phyloP scores from a whole-genome alignment of 352 stramenopile species.

The Pythium phragmitis region DNA sequence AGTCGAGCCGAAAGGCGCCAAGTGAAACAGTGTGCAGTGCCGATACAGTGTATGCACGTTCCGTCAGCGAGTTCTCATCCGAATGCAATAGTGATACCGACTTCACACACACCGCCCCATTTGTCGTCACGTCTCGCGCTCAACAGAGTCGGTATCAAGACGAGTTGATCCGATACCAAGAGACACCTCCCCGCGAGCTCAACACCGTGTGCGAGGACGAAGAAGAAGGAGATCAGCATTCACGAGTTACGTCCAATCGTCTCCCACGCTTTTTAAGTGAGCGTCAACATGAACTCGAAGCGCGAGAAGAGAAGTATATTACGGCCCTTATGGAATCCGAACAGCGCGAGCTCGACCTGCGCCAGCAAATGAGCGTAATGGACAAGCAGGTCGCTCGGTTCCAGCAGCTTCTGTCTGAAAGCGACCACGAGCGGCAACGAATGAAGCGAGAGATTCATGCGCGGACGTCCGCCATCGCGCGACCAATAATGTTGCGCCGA shows the following conservation, averaged over 20 bases:
- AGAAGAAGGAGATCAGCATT: not conserved
- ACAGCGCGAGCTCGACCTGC: constrained; percentile 67
- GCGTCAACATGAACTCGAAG: constrained; percentile 52
- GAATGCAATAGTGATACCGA: constrained; percentile 1
- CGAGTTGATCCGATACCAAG: not conserved
- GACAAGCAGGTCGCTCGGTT: constrained; percentile 45
- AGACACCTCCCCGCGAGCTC: not conserved
- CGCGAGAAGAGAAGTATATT: constrained; percentile 75
- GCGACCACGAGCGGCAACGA: constrained; percentile 42
- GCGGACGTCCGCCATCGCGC: constrained; percentile 40
- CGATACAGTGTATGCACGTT: constrained; percentile 1
- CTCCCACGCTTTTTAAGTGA: constrained; percentile 11
- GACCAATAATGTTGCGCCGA: constrained; percentile 49
- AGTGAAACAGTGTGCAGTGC: constrained; percentile 15
- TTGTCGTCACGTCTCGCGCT: constrained; percentile 7
- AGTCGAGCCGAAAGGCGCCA: not conserved
- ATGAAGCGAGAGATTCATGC: constrained; percentile 59
- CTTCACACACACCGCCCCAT: not conserved
- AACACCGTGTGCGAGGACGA: constrained; percentile 8
- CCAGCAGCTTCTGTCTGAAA: constrained; percentile 39
- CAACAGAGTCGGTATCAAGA: constrained; percentile 3
- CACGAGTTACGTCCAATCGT: not conserved
- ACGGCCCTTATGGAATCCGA: constrained; percentile 75
- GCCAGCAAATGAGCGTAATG: constrained; percentile 45
- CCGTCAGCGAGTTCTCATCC: constrained; percentile 1